Conservation (phyloP, 352 stramenopile species). For the Blastocystis sp. region DNA sequence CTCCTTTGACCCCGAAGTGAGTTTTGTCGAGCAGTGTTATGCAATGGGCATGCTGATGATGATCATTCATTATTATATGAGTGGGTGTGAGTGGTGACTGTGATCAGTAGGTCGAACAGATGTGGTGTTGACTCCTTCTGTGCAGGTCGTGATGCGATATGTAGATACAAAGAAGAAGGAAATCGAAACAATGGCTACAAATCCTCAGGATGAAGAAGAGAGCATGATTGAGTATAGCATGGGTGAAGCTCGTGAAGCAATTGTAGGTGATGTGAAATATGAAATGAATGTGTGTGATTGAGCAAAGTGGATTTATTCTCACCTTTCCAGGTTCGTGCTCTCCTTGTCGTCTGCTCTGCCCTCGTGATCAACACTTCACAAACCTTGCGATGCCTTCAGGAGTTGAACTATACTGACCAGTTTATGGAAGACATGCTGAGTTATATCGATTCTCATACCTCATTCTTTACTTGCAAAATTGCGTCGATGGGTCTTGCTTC, state of each 20-base stretch:
- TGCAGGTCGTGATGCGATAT: not conserved
- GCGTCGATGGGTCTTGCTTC: not conserved
- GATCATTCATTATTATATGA: constrained; percentile 20
- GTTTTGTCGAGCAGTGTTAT: not conserved
- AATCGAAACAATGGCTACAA: not conserved
- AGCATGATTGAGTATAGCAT: constrained; percentile 3
- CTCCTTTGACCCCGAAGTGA: not conserved
- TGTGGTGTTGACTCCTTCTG: not conserved
- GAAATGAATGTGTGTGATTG: not conserved
- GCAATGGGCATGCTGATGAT: constrained; percentile 47
- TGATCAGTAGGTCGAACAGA: not conserved
- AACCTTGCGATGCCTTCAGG: not conserved
- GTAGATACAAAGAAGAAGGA: not conserved
- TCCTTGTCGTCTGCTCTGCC: not conserved
- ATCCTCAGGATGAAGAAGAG: not conserved
- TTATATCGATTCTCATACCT: not conserved
- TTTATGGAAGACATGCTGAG: not conserved
- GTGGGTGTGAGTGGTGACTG: not conserved
- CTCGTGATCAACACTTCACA: not conserved
- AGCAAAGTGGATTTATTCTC: not conserved
- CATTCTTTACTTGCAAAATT: not conserved
- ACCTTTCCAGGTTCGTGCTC: not conserved
- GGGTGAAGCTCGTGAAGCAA: not conserved
- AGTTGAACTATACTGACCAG: not conserved
- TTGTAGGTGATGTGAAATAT: not conserved